phyloP scores from a whole-genome alignment of 176 grass and related monocot genomes.

The Cenchrus fungigraminus region DNA sequence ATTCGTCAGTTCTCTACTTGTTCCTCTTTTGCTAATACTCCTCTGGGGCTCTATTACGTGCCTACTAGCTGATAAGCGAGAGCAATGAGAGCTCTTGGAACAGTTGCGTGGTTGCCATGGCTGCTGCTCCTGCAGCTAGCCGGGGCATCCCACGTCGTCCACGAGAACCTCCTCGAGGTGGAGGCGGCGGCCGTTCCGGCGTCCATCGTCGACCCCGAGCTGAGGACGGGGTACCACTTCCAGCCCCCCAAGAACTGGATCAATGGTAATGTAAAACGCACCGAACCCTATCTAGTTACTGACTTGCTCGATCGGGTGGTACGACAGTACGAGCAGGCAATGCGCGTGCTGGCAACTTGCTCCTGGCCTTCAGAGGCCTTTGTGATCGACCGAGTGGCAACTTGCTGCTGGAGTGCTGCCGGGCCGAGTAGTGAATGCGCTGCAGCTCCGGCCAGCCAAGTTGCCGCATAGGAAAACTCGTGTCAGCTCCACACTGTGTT shows the following conservation, averaged over 20 bases:
- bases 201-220: slow-evolving; percentile 39
- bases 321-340: not conserved
- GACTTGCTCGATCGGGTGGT: not conserved
- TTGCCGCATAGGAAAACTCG: not conserved
- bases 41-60: too few relatives aligned
- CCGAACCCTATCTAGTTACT: not conserved
- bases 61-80: not conserved
- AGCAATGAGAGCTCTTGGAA: slow-evolving; percentile 33
- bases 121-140: slow-evolving; percentile 50
- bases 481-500: not conserved
- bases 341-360: not conserved
- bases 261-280: slow-evolving; percentile 57
- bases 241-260: slow-evolving; percentile 69
- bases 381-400: too few relatives aligned
- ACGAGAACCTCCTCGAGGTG: slow-evolving; percentile 7
- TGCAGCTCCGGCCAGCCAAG: not conserved
- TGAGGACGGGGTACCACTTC: slow-evolving; percentile 69
- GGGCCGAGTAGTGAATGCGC: not conserved
- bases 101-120: slow-evolving; percentile 14
- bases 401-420: not conserved
- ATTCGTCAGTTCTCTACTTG: not conserved
- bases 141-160: slow-evolving; percentile 56
- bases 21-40: too few relatives aligned
- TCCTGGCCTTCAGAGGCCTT: too few relatives aligned
- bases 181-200: slow-evolving; percentile 37